A percentile compares a stretch with the other conserved stretches of the same genome.
Conservation (phyloP, 2,329 filamentous ascomycete genomes). For the Lasiodiplodia hormozganensis region DNA sequence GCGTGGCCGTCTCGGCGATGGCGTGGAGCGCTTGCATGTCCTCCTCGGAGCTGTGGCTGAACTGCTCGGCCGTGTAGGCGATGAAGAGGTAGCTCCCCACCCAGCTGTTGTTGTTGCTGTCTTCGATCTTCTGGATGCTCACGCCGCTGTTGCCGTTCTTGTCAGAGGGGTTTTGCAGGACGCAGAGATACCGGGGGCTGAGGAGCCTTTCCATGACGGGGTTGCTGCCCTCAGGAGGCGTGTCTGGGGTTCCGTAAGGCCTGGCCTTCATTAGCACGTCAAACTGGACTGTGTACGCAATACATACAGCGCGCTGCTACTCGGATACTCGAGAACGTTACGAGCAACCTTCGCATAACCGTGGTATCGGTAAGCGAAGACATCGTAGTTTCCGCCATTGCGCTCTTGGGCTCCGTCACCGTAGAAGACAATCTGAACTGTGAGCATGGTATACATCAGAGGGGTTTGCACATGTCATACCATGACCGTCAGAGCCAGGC, state of each 20-base stretch:
- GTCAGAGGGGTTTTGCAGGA: slow-evolving; percentile 32
- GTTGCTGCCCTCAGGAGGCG: slow-evolving; percentile 33
- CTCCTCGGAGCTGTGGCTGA: slow-evolving; percentile 37
- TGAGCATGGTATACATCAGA: slow-evolving; percentile 4
- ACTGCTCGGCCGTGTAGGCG: slow-evolving; percentile 52
- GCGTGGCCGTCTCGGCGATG: slow-evolving; percentile 49
- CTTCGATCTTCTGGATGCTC: neutral
- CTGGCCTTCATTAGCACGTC: neutral
- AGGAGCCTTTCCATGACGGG: slow-evolving; percentile 39
- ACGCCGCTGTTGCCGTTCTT: slow-evolving; percentile 2
- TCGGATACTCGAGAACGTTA: slow-evolving; percentile 37
- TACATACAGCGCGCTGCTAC: neutral
- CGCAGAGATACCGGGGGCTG: slow-evolving; percentile 40
- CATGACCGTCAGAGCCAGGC: slow-evolving; percentile 36
- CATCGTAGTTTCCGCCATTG: slow-evolving; percentile 39
- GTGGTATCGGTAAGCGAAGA: slow-evolving; percentile 39
- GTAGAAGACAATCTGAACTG: neutral
- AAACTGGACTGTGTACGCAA: neutral
- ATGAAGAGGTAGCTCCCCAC: slow-evolving; percentile 47
- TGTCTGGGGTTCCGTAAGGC: neutral
- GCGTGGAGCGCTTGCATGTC: slow-evolving; percentile 42
- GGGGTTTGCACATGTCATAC: slow-evolving; percentile 30
- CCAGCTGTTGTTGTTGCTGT: slow-evolving; percentile 6
- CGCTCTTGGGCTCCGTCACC: slow-evolving; percentile 31
- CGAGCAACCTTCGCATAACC: slow-evolving; percentile 42